Evolutionary conservation across 2,329 filamentous ascomycete genomes (phyloP).

Genomic region (Pseudogymnoascus sp.): DNA sequence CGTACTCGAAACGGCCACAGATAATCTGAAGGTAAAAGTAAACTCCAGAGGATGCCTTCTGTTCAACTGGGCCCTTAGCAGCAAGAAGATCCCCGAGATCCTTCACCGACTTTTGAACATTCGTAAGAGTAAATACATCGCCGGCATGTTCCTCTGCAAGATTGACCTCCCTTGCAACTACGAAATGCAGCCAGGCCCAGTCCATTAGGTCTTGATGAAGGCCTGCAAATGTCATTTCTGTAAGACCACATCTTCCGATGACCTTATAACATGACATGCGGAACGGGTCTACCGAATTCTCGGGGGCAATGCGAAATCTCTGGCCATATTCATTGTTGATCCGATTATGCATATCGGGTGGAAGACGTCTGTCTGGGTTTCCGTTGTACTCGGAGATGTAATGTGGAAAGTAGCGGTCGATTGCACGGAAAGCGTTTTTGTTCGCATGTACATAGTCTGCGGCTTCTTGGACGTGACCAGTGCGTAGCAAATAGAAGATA

Average conservation of each 20-base stretch:
- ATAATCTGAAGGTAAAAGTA: conserved; percentile 91
- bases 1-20: conserved; percentile 89
- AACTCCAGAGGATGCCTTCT: conserved; percentile 70
- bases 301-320: conserved; percentile 72
- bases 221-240: conserved; percentile 55
- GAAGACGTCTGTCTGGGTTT: conserved; percentile 68
- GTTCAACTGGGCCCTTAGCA: conserved; percentile 65
- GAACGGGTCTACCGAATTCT: conserved; percentile 86
- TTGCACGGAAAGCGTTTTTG: conserved; percentile 72
- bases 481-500: conserved; percentile 83
- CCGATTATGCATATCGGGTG: conserved; percentile 71
- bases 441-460: conserved; percentile 78
- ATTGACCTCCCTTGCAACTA: conserved; percentile 59
- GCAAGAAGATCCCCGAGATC: conserved; percentile 93
- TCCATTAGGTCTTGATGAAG: conserved; percentile 60
- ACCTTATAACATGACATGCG: conserved; percentile 97
- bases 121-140: conserved; percentile 56
- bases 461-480: conserved; percentile 77
- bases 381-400: conserved; percentile 82
- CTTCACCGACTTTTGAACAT: conserved; percentile 70
- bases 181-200: conserved; percentile 67
- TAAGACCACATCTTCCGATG: conserved; percentile 69
- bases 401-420: conserved; percentile 81
- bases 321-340: conserved; percentile 88
- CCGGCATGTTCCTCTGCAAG: conserved; percentile 56